Percentiles rank a stretch among this genome's conserved stretches.
Conservation (phyloP, 208 protist genomes). For the Porcisia hertigi region DNA sequence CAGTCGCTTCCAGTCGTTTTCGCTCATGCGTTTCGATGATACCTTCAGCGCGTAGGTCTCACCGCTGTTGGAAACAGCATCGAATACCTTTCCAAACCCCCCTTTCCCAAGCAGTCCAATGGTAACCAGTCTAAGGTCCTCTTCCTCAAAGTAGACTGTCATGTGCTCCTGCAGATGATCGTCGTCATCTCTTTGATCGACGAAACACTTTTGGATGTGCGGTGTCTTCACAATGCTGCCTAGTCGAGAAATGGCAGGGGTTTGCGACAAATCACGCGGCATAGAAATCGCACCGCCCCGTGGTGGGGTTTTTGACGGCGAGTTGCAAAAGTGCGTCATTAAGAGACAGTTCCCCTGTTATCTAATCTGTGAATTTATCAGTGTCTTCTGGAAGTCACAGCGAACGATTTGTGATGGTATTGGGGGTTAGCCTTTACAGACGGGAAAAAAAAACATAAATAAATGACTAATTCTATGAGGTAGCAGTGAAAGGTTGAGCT, state of each 20-base stretch:
- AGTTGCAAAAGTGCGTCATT: conserved; percentile 15
- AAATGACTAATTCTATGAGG: neutral
- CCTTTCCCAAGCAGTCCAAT: conserved; percentile 78
- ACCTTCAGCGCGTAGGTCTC: conserved; percentile 85
- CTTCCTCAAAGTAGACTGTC: conserved; percentile 73
- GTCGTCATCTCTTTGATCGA: conserved; percentile 44
- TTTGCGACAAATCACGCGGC: conserved; percentile 74
- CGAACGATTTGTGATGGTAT: neutral
- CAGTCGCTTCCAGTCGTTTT: conserved; percentile 81
- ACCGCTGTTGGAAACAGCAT: conserved; percentile 67
- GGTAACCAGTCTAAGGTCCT: conserved; percentile 65
- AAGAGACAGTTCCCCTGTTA: neutral
- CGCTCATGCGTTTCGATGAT: conserved; percentile 82
- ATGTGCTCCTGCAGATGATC: conserved; percentile 72
- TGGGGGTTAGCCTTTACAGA: neutral
- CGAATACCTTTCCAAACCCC: conserved; percentile 85
- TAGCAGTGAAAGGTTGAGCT: neutral
- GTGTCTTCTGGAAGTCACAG: neutral
- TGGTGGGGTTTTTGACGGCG: conserved; percentile 17
- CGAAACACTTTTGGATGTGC: conserved; percentile 73
- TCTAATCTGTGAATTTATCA: conserved; percentile 6
- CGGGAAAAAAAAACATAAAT: neutral
- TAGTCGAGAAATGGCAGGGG: conserved; percentile 61
- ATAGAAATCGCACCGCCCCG: conserved; percentile 48
- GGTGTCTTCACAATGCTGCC: conserved; percentile 66